Conservation (phyloP, 352 stramenopile genomes). For the Phytophthora nicotianae region DNA sequence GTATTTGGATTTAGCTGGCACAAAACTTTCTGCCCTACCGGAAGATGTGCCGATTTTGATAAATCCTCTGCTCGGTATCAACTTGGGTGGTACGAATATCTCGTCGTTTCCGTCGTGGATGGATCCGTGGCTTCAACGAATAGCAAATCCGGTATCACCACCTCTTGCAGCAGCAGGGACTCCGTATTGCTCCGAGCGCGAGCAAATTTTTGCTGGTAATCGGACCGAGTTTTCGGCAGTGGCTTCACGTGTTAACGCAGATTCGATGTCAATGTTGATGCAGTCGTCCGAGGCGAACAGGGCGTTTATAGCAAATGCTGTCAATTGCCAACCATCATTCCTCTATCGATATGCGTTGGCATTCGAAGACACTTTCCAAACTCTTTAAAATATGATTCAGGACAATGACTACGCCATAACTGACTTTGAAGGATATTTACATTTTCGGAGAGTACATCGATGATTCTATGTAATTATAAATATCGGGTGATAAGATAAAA, state of each 20-base stretch:
- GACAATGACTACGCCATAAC: no score
- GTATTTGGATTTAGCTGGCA: conserved; percentile 33
- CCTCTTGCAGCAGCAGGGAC: conserved; percentile 24
- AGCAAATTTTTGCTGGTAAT: conserved; percentile 17
- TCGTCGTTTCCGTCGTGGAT: conserved; percentile 35
- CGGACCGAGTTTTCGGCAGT: conserved; percentile 9
- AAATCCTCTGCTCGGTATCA: conserved; percentile 28
- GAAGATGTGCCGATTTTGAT: conserved; percentile 17
- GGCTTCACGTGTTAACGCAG: not conserved
- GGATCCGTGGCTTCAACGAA: conserved; percentile 25
- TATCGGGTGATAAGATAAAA: not conserved
- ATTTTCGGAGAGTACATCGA: no score
- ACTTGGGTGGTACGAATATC: conserved; percentile 29
- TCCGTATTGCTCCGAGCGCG: conserved; percentile 26
- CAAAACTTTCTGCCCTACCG: conserved; percentile 23
- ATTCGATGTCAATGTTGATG: conserved; percentile 18
- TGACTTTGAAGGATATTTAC: no score
- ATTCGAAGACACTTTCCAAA: conserved; percentile 33
- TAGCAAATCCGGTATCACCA: conserved; percentile 3
- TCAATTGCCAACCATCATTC: conserved; percentile 24
- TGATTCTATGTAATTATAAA: not conserved
- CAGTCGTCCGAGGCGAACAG: conserved; percentile 13
- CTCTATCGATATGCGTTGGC: conserved; percentile 25
- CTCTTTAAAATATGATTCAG: conserved; percentile 13
- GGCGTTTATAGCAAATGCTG: conserved; percentile 17